Conservation (phyloP, 768 basidiomycete genomes). For the Boletus insuetus region DNA sequence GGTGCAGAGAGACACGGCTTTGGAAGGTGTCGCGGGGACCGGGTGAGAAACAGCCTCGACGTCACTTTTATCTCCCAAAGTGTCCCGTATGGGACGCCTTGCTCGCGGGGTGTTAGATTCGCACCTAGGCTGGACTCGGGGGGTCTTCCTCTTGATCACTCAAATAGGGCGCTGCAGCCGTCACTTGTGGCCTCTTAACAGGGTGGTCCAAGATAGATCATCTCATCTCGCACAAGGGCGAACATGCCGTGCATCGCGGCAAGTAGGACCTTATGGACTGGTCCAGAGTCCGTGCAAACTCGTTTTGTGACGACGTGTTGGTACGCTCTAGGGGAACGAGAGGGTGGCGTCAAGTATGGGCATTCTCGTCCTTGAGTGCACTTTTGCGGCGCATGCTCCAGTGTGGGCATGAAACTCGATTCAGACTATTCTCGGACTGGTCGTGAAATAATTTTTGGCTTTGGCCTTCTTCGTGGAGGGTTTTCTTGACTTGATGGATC, state of each 20-base stretch:
- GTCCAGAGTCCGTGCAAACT: not conserved
- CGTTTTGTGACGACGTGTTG: not conserved
- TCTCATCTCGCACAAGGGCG: too few relatives aligned
- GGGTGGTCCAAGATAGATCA: too few relatives aligned
- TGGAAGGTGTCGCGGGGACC: constrained; percentile 60
- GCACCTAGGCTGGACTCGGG: too few relatives aligned
- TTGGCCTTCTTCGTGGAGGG: constrained; percentile 11
- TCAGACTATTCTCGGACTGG: constrained; percentile 35
- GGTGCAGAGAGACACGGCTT: constrained; percentile 26
- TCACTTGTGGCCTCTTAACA: not conserved
- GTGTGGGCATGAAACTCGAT: constrained; percentile 27
- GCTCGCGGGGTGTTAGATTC: not conserved
- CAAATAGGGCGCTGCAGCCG: not conserved
- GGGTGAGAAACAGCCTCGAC: constrained; percentile 32
- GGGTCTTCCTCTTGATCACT: too few relatives aligned
- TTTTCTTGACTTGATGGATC: not conserved
- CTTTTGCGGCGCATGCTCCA: constrained; percentile 22
- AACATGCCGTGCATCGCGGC: not conserved
- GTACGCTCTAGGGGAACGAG: constrained; percentile 19
- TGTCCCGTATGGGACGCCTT: constrained; percentile 15
- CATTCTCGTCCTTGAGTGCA: constrained; percentile 26
- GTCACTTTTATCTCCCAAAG: constrained; percentile 14
- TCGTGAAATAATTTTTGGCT: not conserved
- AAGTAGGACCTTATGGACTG: not conserved
- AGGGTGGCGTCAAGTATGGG: constrained; percentile 6